A percentile compares a stretch with the other conserved stretches of the same genome.
These are phyloP conservation scores for Melastoma malabathricum DNA, from an alignment of 345 rosid genomes.

Conservation along the genomic window DNA sequence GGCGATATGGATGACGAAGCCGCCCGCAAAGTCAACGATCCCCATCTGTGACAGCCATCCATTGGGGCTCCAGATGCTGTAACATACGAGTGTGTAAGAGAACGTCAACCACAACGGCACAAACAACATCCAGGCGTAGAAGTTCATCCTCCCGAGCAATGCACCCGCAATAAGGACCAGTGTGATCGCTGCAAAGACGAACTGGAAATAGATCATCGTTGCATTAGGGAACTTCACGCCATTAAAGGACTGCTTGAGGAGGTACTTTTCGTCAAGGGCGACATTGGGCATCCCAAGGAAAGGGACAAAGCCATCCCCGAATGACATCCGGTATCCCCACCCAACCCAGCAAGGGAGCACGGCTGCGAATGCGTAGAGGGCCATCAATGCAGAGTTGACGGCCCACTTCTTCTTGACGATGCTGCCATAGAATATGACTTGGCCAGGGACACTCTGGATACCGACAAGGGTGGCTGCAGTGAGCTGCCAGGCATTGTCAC, in stretches of 20 bases:
- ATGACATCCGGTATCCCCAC: constrained; percentile 41
- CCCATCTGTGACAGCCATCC: no score
- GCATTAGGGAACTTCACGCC: constrained; percentile 26
- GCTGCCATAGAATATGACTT: constrained; percentile 21
- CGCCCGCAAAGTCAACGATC: constrained; percentile 33
- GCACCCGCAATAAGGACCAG: constrained; percentile 32
- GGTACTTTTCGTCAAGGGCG: constrained; percentile 27
- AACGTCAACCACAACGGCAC: no score
- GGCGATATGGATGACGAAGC: constrained; percentile 42
- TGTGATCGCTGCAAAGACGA: constrained; percentile 27
- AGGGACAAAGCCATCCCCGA: constrained; percentile 23
- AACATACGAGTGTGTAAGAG: no score
- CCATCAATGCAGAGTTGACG: constrained; percentile 46
- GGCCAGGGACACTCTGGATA: constrained; percentile 36
- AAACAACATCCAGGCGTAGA: no score
- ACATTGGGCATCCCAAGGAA: constrained; percentile 24
- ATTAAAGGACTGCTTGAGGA: constrained; percentile 18
- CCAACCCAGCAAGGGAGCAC: constrained; percentile 35
- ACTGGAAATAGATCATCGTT: constrained; percentile 39
- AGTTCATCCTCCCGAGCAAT: constrained; percentile 42
- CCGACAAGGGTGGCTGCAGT: constrained; percentile 37
- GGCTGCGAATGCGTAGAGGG: constrained; percentile 31
- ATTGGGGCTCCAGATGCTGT: no score
- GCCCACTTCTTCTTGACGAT: constrained; percentile 36
- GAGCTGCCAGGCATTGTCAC: constrained; percentile 48